Conservation (phyloP, 1,284 basidiomycete genomes). For the Heliocybe sulcata region DNA sequence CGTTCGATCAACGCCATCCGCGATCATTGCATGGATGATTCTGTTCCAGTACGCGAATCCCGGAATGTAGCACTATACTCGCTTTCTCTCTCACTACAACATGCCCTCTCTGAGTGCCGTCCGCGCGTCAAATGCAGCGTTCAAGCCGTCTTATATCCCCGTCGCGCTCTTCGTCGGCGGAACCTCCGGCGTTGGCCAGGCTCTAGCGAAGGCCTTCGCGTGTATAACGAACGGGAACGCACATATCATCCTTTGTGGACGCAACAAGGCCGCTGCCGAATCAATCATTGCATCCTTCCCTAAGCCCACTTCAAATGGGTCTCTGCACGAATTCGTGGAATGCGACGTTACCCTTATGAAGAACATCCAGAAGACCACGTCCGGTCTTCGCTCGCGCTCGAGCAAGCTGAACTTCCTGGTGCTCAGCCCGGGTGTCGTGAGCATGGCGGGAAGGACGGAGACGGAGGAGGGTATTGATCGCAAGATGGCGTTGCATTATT, state of each 20-base stretch:
- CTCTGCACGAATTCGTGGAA: slow-evolving; percentile 24
- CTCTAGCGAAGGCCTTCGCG: slow-evolving; percentile 22
- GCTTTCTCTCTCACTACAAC: too few relatives aligned
- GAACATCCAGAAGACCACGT: slow-evolving; percentile 20
- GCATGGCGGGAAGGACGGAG: slow-evolving; percentile 20
- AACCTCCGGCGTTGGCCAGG: slow-evolving; percentile 28
- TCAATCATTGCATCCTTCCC: slow-evolving; percentile 25
- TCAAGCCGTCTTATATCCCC: slow-evolving; percentile 10
- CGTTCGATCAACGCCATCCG: too few relatives aligned
- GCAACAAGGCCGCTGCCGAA: slow-evolving; percentile 26
- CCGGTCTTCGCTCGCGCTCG: slow-evolving; percentile 17
- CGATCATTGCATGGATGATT: too few relatives aligned
- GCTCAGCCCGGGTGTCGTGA: slow-evolving; percentile 22
- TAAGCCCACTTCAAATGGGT: slow-evolving; percentile 11
- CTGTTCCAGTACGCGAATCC: too few relatives aligned
- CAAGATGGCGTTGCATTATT: slow-evolving; percentile 19
- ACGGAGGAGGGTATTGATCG: slow-evolving; percentile 25
- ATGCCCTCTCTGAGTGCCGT: neutral
- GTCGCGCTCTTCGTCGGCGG: slow-evolving; percentile 28
- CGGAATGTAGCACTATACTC: too few relatives aligned
- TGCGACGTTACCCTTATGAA: slow-evolving; percentile 29
- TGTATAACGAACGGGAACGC: slow-evolving; percentile 23
- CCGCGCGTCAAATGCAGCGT: neutral
- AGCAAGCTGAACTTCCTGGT: slow-evolving; percentile 29
- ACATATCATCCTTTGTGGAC: slow-evolving; percentile 27